Evolutionary conservation across 208 protist genomes (phyloP).

Genomic region (Acanthamoeba triangularis): DNA sequence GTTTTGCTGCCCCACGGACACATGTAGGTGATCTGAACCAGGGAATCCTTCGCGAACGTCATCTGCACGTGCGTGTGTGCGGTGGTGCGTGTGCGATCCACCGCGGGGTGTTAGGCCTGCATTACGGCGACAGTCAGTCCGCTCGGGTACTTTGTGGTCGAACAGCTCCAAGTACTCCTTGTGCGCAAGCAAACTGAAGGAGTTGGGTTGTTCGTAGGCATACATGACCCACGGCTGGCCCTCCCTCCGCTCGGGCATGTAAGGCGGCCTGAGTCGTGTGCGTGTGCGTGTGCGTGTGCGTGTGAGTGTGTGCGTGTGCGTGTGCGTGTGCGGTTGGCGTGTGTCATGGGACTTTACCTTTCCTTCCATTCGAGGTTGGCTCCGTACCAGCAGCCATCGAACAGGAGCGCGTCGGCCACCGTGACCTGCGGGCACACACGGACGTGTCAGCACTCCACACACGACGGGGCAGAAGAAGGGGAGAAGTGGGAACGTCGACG

Average conservation of each 20-base stretch:
- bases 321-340: background rate
- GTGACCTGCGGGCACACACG: background rate
- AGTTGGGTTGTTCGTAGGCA: conserved; percentile 15
- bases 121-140: background rate
- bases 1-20: conserved; percentile 58
- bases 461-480: too few species aligned
- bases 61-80: background rate
- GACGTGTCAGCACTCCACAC: background rate
- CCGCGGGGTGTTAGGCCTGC: background rate
- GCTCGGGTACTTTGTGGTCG: conserved; percentile 37
- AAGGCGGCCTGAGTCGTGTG: conserved; percentile 36
- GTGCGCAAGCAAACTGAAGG: conserved; percentile 11
- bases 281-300: background rate
- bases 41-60: background rate
- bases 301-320: background rate
- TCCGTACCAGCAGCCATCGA: conserved; percentile 52
- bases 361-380: conserved; percentile 43
- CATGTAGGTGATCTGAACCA: conserved; percentile 60
- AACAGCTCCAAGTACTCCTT: conserved; percentile 50
- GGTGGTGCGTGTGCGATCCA: background rate
- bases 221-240: conserved; percentile 65
- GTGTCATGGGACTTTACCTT: background rate
- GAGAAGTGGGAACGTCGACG: too few species aligned
- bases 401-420: conserved; percentile 41
- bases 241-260: conserved; percentile 51